phyloP scores from a whole-genome alignment of 2,329 filamentous ascomycete species.

The Xylaria sp. region DNA sequence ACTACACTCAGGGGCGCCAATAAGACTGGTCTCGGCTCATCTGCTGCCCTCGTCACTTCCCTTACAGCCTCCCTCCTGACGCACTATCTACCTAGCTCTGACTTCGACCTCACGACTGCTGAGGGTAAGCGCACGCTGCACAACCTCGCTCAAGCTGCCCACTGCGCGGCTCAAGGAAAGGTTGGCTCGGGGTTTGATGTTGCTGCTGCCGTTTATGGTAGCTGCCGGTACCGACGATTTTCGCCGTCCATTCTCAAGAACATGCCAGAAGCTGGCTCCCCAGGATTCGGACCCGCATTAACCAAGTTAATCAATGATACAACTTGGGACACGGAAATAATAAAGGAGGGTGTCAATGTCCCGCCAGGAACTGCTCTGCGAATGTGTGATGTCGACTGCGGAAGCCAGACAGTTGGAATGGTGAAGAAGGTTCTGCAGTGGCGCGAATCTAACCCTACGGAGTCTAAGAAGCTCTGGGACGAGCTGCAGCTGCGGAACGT shows the following conservation, averaged over 20 bases:
- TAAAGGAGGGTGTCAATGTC: constrained; percentile 74
- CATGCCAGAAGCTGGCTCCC: constrained; percentile 72
- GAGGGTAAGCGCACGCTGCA: constrained; percentile 74
- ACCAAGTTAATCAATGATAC: constrained; percentile 71
- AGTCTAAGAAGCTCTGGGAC: constrained; percentile 78
- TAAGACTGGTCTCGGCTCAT: constrained; percentile 96
- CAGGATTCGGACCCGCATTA: constrained; percentile 74
- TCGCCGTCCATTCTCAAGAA: constrained; percentile 77
- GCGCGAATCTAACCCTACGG: constrained; percentile 71
- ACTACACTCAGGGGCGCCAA: constrained; percentile 81
- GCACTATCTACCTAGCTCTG: constrained; percentile 72
- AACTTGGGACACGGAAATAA: constrained; percentile 82
- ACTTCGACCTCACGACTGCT: constrained; percentile 67
- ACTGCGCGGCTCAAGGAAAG: constrained; percentile 97
- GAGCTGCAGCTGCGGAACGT: constrained; percentile 80
- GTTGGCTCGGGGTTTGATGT: constrained; percentile 97
- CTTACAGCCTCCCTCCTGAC: constrained; percentile 79
- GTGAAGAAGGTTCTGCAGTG: constrained; percentile 90
- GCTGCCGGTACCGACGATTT: constrained; percentile 92
- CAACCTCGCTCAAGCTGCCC: constrained; percentile 91
- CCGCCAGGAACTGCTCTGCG: constrained; percentile 80
- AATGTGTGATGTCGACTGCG: constrained; percentile 97
- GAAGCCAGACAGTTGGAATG: constrained; percentile 93
- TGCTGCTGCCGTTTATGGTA: constrained; percentile 90
- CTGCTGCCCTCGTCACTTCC: constrained; percentile 90